Evolutionary conservation across 2,329 filamentous ascomycete genomes (phyloP).

Genomic region (Epichloe bromicola): DNA sequence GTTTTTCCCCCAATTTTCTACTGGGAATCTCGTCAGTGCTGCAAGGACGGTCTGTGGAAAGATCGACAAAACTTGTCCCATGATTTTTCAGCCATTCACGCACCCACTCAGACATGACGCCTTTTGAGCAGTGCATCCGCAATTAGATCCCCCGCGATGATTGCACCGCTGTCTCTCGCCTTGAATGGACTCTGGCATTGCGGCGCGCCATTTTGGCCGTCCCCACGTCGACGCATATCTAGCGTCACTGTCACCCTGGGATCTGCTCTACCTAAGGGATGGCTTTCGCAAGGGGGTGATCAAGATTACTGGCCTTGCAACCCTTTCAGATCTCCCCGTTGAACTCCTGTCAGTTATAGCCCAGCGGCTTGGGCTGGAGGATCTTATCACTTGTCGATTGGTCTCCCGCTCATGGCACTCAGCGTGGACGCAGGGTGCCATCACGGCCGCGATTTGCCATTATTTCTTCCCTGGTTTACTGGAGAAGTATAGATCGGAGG

Average conservation of each 20-base stretch:
- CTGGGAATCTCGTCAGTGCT: too few relatives aligned
- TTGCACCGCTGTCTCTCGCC: too few relatives aligned
- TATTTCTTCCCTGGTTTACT: slow-evolving; percentile 17
- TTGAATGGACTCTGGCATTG: background rate
- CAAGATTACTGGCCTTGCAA: slow-evolving; percentile 11
- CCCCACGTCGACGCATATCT: slow-evolving; percentile 13
- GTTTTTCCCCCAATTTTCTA: too few relatives aligned
- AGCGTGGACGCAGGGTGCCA: slow-evolving; percentile 12
- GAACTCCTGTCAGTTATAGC: slow-evolving; percentile 16
- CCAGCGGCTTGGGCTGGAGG: slow-evolving; percentile 12
- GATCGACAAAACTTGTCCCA: too few relatives aligned
- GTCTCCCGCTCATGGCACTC: slow-evolving; percentile 16
- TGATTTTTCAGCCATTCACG: too few relatives aligned
- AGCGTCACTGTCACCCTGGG: slow-evolving; percentile 13
- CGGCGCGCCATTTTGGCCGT: background rate
- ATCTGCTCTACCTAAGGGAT: slow-evolving; percentile 15
- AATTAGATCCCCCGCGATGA: too few relatives aligned
- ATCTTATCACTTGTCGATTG: slow-evolving; percentile 13
- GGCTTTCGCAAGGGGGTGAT: slow-evolving; percentile 8
- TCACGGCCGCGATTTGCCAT: slow-evolving; percentile 11
- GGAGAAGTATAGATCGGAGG: slow-evolving; percentile 6
- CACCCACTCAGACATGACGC: too few relatives aligned
- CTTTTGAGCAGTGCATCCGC: too few relatives aligned
- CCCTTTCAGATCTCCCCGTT: slow-evolving; percentile 14
- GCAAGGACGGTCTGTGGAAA: too few relatives aligned